A percentile compares a stretch with the other conserved stretches of the same genome.
Conservation (phyloP, 148 eudicot species). For the Talinum fruticosum region DNA sequence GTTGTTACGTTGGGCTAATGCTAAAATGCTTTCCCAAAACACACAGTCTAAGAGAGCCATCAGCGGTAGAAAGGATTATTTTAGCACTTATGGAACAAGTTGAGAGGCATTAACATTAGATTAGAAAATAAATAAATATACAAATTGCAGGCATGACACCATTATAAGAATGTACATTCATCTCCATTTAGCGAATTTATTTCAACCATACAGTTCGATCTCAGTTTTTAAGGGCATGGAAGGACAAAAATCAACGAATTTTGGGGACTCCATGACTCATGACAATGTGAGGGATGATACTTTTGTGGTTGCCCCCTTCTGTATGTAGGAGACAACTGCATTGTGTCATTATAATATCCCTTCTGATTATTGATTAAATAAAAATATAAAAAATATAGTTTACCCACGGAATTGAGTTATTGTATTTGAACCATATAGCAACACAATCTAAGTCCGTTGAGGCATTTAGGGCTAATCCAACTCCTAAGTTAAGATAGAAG, state of each 20-base stretch:
- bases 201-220: background rate
- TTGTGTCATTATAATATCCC: background rate
- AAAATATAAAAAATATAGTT: background rate
- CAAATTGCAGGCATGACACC: background rate
- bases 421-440: background rate
- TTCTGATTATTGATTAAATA: background rate
- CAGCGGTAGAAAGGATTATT: no score
- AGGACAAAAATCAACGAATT: background rate
- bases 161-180: background rate
- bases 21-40: no score
- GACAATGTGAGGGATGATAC: background rate
- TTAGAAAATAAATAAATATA: no score
- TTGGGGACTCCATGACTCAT: background rate
- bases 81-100: background rate
- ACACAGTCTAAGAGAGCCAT: no score
- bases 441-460: background rate
- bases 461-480: background rate
- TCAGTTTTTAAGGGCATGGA: background rate
- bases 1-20: no score
- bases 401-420: background rate
- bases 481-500: background rate
- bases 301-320: background rate
- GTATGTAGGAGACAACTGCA: background rate
- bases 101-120: background rate
- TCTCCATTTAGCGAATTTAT: background rate